Evolutionary conservation across 2,329 filamentous ascomycete species (phyloP).

Genomic region (Sclerotinia subarctica): DNA sequence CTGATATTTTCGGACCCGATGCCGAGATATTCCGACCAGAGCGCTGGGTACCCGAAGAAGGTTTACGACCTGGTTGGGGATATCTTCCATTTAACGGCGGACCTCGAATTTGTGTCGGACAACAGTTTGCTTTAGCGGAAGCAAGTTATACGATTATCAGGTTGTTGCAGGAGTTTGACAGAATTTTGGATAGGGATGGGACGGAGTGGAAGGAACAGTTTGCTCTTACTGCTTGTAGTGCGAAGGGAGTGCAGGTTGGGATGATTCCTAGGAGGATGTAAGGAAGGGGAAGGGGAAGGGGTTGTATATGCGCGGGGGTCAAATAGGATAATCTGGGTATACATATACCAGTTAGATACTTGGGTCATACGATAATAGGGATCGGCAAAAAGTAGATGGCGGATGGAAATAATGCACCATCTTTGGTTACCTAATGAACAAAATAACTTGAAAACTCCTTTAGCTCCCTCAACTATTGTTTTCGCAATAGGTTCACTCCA

Average conservation of each 20-base stretch:
- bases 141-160: slow-evolving; percentile 39
- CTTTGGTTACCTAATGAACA: not conserved
- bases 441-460: not conserved
- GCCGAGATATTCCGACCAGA: slow-evolving; percentile 43
- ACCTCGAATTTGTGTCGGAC: slow-evolving; percentile 39
- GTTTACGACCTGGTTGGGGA: slow-evolving; percentile 41
- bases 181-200: slow-evolving; percentile 33
- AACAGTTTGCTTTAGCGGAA: slow-evolving; percentile 40
- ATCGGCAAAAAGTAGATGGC: not conserved
- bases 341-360: not conserved
- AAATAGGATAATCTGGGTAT: not conserved
- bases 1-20: slow-evolving; percentile 42
- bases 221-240: slow-evolving; percentile 24
- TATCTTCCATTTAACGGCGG: slow-evolving; percentile 48
- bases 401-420: not conserved
- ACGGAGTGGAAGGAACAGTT: slow-evolving; percentile 25
- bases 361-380: not conserved
- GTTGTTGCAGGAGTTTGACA: slow-evolving; percentile 38
- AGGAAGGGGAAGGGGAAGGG: not conserved
- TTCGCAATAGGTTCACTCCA: not conserved
- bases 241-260: slow-evolving; percentile 26
- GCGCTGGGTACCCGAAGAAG: slow-evolving; percentile 42
- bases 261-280: slow-evolving; percentile 34
- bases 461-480: not conserved
- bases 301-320: not conserved